Percentiles rank a stretch among this genome's conserved stretches.
These are phyloP conservation scores for Yarrowia deformans DNA, from an alignment of 805 yeast species.

Conservation along the genomic window DNA sequence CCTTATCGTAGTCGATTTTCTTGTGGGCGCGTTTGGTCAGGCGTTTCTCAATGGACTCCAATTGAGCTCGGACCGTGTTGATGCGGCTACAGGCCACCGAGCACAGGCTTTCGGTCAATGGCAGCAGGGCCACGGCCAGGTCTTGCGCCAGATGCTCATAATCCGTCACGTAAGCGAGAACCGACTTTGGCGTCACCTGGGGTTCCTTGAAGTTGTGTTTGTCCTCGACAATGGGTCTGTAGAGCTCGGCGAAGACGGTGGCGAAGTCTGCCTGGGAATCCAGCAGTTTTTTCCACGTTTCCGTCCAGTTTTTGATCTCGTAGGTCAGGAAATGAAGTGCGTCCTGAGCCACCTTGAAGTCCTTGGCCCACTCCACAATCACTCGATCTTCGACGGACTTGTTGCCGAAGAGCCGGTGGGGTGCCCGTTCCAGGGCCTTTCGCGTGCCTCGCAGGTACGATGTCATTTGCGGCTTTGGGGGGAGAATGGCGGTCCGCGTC, in stretches of 20 bases:
- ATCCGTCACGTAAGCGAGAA: constrained; percentile 18
- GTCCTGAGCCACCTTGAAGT: constrained; percentile 48
- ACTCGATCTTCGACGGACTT: constrained; percentile 50
- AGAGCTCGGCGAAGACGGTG: constrained; percentile 43
- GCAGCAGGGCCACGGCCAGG: constrained; percentile 44
- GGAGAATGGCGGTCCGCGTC: not conserved
- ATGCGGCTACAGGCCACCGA: constrained; percentile 44
- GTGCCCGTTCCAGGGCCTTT: constrained; percentile 51
- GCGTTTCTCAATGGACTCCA: constrained; percentile 42
- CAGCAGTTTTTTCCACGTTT: constrained; percentile 45
- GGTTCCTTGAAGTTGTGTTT: constrained; percentile 40
- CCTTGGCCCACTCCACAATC: constrained; percentile 50
- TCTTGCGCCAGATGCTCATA: constrained; percentile 27
- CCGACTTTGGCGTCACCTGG: constrained; percentile 23
- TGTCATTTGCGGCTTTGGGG: not conserved
- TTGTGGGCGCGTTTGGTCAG: constrained; percentile 50
- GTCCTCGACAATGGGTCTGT: constrained; percentile 47
- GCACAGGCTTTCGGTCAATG: constrained; percentile 44
- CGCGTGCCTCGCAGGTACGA: constrained; percentile 47
- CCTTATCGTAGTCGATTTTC: constrained; percentile 52
- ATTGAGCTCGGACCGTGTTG: constrained; percentile 45
- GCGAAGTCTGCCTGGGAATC: constrained; percentile 44
- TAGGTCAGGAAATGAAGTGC: constrained; percentile 46
- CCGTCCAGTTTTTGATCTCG: constrained; percentile 45
- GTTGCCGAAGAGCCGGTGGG: constrained; percentile 50